Evolutionary conservation across 2,329 filamentous ascomycete genomes (phyloP), one percentile per base, ranked within the genome.

Genomic region (Pestalotiopsis sp.): DNA sequence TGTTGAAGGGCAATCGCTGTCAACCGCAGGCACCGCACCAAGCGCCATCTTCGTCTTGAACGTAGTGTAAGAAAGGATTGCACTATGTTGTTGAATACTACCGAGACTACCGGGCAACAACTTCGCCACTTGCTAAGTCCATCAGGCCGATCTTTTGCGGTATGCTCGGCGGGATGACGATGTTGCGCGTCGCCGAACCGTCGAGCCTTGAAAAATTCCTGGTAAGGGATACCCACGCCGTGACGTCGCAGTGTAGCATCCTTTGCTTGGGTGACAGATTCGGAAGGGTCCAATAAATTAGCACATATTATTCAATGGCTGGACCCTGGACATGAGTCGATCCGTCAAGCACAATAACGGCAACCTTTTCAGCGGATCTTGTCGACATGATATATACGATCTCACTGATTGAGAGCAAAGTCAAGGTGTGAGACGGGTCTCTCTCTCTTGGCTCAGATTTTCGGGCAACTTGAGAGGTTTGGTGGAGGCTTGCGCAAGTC

Each of bases 131-230:
- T 14, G 14, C 23, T 59, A 11, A 14, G 57, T 36, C 20, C 27
- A 59, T 27, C 23, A 59, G 25, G 57, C 20, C 57, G 57, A 59
- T 59, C 57, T 59, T 59, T 17, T 27, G 27, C 13, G 23, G 57
- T 36, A 52, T 59, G 11, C 57, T 59, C 57, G 11, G 57, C 57
- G 57, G 57, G 27, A 59, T 59, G 57, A 59, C 57, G 57, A 59
- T 27, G 17, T 59, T 27, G 57, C 27, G 57, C 27, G 57, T 52
- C 45, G 45, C 45, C 45, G 17, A 36, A 17, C 45, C 45, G 45
- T 52, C 45, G 45, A 52, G 45, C 45, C 45, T n/a, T 7, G 45
- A 52, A 36, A 36, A 36, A 52, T 52, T 52, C 45, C 45, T 23
- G 45, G 45, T 52, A 52, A 52, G 45, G 45, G 45, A 27, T 59